A percentile compares a stretch with the other conserved stretches of the same genome.
These are phyloP conservation scores for Kentomonas sorsogonicus DNA, from an alignment of 208 protist species.

Conservation along the genomic window DNA sequence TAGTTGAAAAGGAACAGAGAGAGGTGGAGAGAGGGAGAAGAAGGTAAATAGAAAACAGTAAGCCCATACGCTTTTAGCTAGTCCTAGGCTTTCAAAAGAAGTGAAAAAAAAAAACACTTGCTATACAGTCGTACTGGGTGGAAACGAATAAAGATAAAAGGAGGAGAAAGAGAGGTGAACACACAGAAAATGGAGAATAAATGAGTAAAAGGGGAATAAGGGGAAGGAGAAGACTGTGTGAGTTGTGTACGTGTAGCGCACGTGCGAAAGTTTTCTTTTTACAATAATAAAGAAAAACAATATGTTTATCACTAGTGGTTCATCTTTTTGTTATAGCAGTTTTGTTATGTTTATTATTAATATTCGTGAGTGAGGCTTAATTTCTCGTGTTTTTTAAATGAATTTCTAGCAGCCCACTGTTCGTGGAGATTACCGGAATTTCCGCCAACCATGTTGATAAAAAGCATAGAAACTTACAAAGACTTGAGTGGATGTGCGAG, in stretches of 20 bases:
- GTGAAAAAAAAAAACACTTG: not conserved
- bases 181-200: constrained; percentile 6
- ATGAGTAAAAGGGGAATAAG: not conserved
- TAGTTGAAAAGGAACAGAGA: not conserved
- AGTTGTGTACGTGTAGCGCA: not conserved
- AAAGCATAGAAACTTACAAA: not conserved
- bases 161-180: not conserved
- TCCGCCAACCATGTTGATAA: not conserved
- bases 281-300: not conserved
- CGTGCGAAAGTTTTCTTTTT: not conserved
- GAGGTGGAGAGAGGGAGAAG: not conserved
- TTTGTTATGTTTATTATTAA: no score
- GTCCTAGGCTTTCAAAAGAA: not conserved
- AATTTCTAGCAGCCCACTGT: not conserved
- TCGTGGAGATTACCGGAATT: not conserved
- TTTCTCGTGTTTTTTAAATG: not conserved
- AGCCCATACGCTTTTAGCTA: not conserved
- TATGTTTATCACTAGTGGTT: no score
- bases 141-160: no score
- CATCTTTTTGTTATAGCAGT: not conserved
- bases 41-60: not conserved
- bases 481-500: not conserved
- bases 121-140: not conserved
- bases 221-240: not conserved
- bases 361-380: no score